These are phyloP conservation scores for Hypoxylon sp. DNA, from an alignment of 2,329 filamentous ascomycete genomes.

Conservation along the genomic window DNA sequence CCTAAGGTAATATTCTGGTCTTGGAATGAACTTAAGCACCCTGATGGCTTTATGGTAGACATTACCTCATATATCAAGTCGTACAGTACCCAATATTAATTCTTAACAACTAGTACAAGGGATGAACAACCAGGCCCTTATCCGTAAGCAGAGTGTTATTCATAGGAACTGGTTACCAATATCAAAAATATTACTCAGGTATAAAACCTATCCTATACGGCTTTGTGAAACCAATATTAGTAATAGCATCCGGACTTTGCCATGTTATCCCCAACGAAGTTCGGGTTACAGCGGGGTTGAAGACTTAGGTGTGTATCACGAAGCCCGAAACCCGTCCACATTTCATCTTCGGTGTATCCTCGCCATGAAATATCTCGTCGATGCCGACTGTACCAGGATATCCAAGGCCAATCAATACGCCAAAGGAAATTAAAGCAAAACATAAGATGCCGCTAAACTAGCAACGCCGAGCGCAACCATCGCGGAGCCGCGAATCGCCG, in stretches of 20 bases:
- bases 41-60: neutral
- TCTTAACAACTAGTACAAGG: neutral
- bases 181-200: neutral
- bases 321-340: neutral
- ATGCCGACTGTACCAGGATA: neutral
- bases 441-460: slow-evolving; percentile 6
- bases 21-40: neutral
- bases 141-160: neutral
- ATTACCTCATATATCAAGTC: neutral
- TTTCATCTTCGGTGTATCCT: neutral
- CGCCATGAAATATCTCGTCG: neutral
- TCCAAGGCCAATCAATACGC: neutral
- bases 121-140: neutral
- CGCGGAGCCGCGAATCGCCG: neutral
- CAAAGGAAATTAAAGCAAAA: neutral
- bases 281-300: neutral
- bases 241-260: neutral
- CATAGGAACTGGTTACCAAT: neutral
- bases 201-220: neutral
- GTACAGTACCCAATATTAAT: neutral
- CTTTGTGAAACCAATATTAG: neutral
- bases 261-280: slow-evolving; percentile 2
- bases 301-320: neutral
- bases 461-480: slow-evolving; percentile 8
- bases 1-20: neutral